These are phyloP conservation scores for Trichosanthes cucumerina DNA, from an alignment of 306 rosid species.

Conservation along the genomic window DNA sequence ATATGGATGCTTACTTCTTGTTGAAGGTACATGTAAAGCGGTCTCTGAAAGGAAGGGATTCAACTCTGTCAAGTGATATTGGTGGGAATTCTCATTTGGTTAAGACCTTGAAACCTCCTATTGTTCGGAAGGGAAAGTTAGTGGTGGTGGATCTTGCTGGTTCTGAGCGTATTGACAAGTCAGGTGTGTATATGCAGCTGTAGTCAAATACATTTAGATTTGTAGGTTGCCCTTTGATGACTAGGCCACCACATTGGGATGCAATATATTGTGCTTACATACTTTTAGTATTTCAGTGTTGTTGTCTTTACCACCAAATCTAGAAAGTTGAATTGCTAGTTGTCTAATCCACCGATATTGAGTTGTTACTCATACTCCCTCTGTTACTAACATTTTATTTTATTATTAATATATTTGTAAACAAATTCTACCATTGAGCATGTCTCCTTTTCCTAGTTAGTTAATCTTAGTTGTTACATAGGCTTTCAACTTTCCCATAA, in stretches of 20 bases:
- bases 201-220: background rate
- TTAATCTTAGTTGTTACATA: background rate
- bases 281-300: background rate
- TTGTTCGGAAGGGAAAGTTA: slow-evolving; percentile 79
- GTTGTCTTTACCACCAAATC: background rate
- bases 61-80: slow-evolving; percentile 54
- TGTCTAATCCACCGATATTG: background rate
- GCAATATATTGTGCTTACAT: background rate
- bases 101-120: slow-evolving; percentile 64
- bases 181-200: slow-evolving; percentile 48
- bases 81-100: slow-evolving; percentile 40
- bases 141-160: slow-evolving; percentile 99
- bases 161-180: slow-evolving; percentile 92
- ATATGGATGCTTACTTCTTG: slow-evolving; percentile 11
- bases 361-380: background rate
- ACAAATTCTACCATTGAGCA: background rate
- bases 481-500: background rate
- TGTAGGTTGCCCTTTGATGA: background rate
- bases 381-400: background rate
- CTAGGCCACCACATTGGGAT: background rate
- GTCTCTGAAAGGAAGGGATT: slow-evolving; percentile 69
- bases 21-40: slow-evolving; percentile 73
- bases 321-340: background rate
- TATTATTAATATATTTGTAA: background rate
- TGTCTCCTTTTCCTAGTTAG: background rate